Conservation (phyloP, 2,329 filamentous ascomycete genomes). For the Ramichloridium luteum region DNA sequence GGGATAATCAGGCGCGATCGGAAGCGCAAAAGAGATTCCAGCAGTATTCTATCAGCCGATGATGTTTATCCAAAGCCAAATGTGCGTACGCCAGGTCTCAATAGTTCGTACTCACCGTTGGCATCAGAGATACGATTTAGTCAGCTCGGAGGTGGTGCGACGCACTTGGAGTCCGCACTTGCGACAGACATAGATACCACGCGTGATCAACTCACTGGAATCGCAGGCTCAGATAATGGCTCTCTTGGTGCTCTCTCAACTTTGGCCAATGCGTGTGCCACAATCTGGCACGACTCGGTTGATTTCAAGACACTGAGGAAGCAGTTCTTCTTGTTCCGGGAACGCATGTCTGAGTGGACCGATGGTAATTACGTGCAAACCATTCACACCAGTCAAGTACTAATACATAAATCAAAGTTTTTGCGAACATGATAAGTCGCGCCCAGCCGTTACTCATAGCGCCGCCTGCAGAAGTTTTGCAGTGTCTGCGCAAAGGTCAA, state of each 20-base stretch:
- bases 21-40: slow-evolving; percentile 7
- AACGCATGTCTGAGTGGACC: slow-evolving; percentile 6
- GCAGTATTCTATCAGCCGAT: too few species aligned
- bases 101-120: too few species aligned
- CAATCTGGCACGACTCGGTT: slow-evolving; percentile 11
- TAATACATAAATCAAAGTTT: not conserved
- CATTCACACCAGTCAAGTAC: not conserved
- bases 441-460: slow-evolving; percentile 2
- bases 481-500: slow-evolving; percentile 5
- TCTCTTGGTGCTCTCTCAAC: slow-evolving; percentile 10
- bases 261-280: slow-evolving; percentile 9
- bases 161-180: slow-evolving; percentile 6
- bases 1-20: slow-evolving; percentile 12
- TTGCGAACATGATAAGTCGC: not conserved
- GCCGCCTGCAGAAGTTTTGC: slow-evolving; percentile 6
- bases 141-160: not conserved
- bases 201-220: slow-evolving; percentile 5
- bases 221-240: slow-evolving; percentile 1
- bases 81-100: too few species aligned
- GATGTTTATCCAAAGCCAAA: too few species aligned
- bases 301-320: slow-evolving; percentile 5
- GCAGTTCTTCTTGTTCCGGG: slow-evolving; percentile 12
- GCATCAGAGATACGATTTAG: not conserved
- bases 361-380: slow-evolving; percentile 8
- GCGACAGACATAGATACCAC: slow-evolving; percentile 9